Percentiles rank a stretch among this genome's conserved stretches.
Evolutionary conservation across 2,329 filamentous ascomycete genomes (phyloP).

Genomic region (Aureobasidium uvarum): DNA sequence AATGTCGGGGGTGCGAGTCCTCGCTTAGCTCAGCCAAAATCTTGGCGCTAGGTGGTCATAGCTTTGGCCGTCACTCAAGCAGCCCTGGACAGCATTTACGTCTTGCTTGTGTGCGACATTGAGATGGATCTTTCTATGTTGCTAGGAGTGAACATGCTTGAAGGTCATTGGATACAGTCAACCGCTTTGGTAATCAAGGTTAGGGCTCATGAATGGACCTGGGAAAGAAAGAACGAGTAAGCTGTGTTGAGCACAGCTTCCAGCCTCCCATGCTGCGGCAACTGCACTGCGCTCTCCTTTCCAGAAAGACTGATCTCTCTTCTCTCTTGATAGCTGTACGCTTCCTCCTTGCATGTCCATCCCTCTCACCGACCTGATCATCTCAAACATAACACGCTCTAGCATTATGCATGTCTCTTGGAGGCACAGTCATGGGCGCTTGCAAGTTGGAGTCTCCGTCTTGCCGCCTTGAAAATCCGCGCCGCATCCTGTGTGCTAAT

Average conservation of each 20-base stretch:
- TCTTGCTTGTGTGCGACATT: neutral
- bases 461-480: neutral
- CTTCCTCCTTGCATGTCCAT: neutral
- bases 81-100: neutral
- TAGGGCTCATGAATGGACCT: neutral
- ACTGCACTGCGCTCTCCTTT: neutral
- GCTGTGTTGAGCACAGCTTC: neutral
- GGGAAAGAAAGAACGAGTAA: neutral
- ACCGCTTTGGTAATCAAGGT: neutral
- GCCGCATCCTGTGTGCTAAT: neutral
- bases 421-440: neutral
- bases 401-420: neutral
- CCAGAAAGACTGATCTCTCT: neutral
- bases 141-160: neutral
- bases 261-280: neutral
- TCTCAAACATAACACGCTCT: neutral
- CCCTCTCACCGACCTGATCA: neutral
- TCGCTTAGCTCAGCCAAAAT: constrained; percentile 23
- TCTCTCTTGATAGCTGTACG: neutral
- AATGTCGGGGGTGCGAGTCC: constrained; percentile 12
- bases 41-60: constrained; percentile 8
- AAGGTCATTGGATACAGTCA: neutral
- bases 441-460: neutral
- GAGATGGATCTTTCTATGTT: neutral
- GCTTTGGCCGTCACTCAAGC: neutral